Percentiles rank a stretch among this genome's conserved stretches.
Conservation (phyloP, 345 rosid species). For the Limnanthes douglasii region DNA sequence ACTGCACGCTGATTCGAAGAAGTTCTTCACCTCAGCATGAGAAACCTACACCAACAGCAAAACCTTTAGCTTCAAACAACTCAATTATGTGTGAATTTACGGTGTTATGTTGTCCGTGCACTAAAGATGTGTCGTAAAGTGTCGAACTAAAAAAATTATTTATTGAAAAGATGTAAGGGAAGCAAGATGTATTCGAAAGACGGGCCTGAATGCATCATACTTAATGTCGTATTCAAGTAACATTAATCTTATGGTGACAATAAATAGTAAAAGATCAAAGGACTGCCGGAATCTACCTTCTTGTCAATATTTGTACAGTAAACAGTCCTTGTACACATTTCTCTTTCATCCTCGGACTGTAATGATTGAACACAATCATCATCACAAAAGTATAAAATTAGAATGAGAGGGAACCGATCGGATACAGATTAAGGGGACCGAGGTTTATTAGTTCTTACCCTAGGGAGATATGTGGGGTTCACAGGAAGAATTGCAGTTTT, state of each 20-base stretch:
- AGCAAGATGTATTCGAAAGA: too few relatives aligned
- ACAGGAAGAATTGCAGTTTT: slow-evolving; percentile 96
- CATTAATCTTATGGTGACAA: too few relatives aligned
- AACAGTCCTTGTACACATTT: slow-evolving; percentile 82
- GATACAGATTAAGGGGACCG: slow-evolving; percentile 1
- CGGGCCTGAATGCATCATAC: too few relatives aligned
- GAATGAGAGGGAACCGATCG: not conserved
- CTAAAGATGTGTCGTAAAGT: too few relatives aligned
- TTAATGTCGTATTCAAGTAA: too few relatives aligned
- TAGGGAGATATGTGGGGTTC: slow-evolving; percentile 82
- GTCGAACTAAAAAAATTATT: too few relatives aligned
- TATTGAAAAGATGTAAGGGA: too few relatives aligned
- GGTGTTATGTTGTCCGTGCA: too few relatives aligned
- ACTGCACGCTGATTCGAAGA: slow-evolving; percentile 68
- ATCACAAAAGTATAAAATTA: slow-evolving; percentile 3
- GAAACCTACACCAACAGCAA: slow-evolving; percentile 29
- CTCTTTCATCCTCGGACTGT: slow-evolving; percentile 95
- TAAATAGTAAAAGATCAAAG: too few relatives aligned
- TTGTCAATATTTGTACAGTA: slow-evolving; percentile 91
- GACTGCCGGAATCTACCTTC: slow-evolving; percentile 57
- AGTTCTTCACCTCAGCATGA: slow-evolving; percentile 67
- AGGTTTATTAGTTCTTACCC: slow-evolving; percentile 28
- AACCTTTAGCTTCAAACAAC: slow-evolving; percentile 1
- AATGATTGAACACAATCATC: slow-evolving; percentile 10
- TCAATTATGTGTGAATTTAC: too few relatives aligned